phyloP scores from a whole-genome alignment of 352 stramenopile genomes.

The Phytophthora colocasiae region DNA sequence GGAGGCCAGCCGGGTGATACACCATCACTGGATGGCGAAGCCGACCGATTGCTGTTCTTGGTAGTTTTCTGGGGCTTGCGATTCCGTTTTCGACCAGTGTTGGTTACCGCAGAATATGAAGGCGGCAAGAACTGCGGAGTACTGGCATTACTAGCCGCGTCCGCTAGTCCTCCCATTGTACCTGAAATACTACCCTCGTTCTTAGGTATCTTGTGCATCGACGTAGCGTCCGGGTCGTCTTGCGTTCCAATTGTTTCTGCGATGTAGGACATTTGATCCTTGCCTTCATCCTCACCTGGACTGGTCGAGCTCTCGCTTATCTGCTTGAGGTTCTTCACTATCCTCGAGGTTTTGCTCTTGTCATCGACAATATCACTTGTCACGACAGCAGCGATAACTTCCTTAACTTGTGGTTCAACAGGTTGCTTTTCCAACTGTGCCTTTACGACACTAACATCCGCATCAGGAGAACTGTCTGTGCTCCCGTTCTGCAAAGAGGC shows the following conservation, averaged over 20 bases:
- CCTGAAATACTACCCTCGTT: background rate
- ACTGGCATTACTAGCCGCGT: background rate
- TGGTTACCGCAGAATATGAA: slow-evolving; percentile 9
- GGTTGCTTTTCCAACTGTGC: background rate
- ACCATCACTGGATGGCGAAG: slow-evolving; percentile 27
- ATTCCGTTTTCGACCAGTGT: slow-evolving; percentile 33
- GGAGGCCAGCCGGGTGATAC: slow-evolving; percentile 16
- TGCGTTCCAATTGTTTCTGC: background rate
- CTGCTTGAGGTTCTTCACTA: slow-evolving; percentile 3
- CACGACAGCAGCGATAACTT: slow-evolving; percentile 15
- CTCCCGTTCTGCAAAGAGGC: background rate
- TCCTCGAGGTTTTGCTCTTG: slow-evolving; percentile 7
- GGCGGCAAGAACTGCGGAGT: slow-evolving; percentile 6
- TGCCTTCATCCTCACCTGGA: slow-evolving; percentile 2
- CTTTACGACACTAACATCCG: background rate
- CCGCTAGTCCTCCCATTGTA: background rate
- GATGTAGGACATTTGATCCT: too few species aligned
- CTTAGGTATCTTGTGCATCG: background rate
- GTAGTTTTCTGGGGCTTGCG: slow-evolving; percentile 45
- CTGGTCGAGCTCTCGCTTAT: slow-evolving; percentile 17
- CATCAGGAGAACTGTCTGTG: background rate
- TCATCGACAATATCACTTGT: slow-evolving; percentile 9
- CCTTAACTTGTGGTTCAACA: slow-evolving; percentile 11
- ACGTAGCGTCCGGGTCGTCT: background rate
- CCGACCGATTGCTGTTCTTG: slow-evolving; percentile 34